A percentile compares a stretch with the other conserved stretches of the same genome.
These are phyloP conservation scores for Termitomyces sp. DNA, from an alignment of 768 basidiomycete genomes.

Conservation along the genomic window DNA sequence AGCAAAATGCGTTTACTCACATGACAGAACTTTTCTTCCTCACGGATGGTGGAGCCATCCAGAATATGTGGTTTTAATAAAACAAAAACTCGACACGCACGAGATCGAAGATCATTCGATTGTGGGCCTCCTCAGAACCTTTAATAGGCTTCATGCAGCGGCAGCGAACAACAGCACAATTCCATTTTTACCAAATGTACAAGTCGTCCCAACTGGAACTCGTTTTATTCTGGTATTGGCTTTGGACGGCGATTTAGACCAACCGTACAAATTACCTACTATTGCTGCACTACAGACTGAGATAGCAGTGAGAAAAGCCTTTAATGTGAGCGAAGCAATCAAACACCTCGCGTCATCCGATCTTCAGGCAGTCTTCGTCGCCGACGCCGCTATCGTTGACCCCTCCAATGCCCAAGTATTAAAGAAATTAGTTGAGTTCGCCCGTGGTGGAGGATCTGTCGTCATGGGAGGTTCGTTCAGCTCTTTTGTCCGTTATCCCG, in stretches of 20 bases:
- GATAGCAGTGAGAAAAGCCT: constrained; percentile 16
- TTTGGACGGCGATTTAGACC: constrained; percentile 18
- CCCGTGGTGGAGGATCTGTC: constrained; percentile 29
- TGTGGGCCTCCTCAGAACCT: neutral
- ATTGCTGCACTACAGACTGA: constrained; percentile 21
- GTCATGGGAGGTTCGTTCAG: constrained; percentile 30
- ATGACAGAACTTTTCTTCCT: constrained; percentile 39
- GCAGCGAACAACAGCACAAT: neutral
- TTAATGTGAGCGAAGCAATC: constrained; percentile 15
- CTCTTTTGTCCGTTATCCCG: constrained; percentile 17
- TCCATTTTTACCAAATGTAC: neutral
- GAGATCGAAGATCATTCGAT: neutral
- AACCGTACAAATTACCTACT: constrained; percentile 20
- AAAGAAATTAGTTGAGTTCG: constrained; percentile 27
- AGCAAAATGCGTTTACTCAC: constrained; percentile 41
- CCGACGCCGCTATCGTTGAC: constrained; percentile 28
- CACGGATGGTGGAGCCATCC: constrained; percentile 40
- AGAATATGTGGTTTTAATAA: neutral
- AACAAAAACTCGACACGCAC: neutral
- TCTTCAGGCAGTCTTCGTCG: constrained; percentile 28
- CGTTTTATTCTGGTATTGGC: constrained; percentile 25
- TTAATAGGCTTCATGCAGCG: neutral
- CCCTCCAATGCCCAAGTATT: constrained; percentile 17
- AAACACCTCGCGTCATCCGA: constrained; percentile 20
- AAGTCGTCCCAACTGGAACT: neutral